A percentile compares a stretch with the other conserved stretches of the same genome.
phyloP scores from a whole-genome alignment of 805 yeast species.

The Candida nanaspora region DNA sequence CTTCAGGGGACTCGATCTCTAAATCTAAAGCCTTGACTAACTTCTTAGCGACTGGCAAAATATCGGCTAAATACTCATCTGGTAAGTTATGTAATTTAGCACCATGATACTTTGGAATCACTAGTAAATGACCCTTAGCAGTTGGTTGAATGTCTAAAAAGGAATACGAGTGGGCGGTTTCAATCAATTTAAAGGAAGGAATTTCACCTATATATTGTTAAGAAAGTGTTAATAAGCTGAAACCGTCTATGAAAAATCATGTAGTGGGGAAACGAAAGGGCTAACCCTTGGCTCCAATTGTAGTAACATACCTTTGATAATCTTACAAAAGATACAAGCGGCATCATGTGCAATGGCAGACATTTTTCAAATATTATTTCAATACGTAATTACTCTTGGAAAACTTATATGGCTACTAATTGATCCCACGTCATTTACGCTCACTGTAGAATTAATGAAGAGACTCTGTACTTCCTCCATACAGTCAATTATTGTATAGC shows the following conservation, averaged over 20 bases:
- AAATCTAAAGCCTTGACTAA: constrained; percentile 67
- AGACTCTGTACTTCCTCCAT: too few relatives aligned
- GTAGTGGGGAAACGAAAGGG: too few relatives aligned
- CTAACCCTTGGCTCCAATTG: too few relatives aligned
- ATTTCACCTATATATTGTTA: constrained; percentile 60
- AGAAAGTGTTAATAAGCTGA: background rate
- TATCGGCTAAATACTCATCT: constrained; percentile 80
- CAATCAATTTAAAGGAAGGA: constrained; percentile 86
- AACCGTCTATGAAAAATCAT: background rate
- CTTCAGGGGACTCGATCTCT: constrained; percentile 54
- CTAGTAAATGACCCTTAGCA: constrained; percentile 77
- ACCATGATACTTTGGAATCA: constrained; percentile 92
- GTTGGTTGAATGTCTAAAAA: constrained; percentile 94
- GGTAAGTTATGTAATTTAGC: constrained; percentile 89
- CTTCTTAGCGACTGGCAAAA: constrained; percentile 84
- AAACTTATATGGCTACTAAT: constrained; percentile 17
- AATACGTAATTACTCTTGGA: constrained; percentile 36
- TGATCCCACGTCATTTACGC: too few relatives aligned
- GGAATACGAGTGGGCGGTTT: constrained; percentile 74
- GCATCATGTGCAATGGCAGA: constrained; percentile 36
- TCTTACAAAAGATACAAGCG: constrained; percentile 86
- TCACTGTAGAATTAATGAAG: too few relatives aligned
- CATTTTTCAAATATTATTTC: constrained; percentile 32
- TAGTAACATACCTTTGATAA: constrained; percentile 75
- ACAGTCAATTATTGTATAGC: too few relatives aligned